Conservation (phyloP, 2,329 filamentous ascomycete species). For the Tolypocladium ophioglossoides region DNA sequence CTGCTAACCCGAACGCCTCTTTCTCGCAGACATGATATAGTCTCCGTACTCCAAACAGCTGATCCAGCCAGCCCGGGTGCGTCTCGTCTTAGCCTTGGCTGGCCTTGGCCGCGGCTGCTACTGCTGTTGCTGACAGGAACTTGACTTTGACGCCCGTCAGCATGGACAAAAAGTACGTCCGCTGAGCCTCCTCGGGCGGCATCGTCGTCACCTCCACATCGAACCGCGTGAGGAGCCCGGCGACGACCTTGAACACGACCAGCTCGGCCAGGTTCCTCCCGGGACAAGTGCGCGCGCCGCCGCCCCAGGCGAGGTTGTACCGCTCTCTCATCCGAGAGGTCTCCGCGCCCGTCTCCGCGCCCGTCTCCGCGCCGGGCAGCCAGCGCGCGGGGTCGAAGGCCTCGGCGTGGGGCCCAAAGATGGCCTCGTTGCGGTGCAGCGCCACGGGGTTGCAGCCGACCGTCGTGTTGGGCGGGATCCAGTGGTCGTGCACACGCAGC, state of each 20-base stretch:
- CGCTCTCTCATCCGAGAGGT: slow-evolving; percentile 32
- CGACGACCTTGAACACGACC: slow-evolving; percentile 33
- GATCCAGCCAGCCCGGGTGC: background rate
- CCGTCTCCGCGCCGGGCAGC: slow-evolving; percentile 27
- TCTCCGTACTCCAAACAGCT: too few species aligned
- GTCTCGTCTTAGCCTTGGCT: background rate
- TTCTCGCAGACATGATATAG: too few species aligned
- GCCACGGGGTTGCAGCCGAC: slow-evolving; percentile 41
- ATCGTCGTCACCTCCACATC: slow-evolving; percentile 26
- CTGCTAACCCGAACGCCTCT: background rate
- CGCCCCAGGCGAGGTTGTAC: slow-evolving; percentile 40
- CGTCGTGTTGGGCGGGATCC: slow-evolving; percentile 32
- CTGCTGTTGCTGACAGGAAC: slow-evolving; percentile 17
- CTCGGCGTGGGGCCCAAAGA: slow-evolving; percentile 37
- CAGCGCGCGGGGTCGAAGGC: slow-evolving; percentile 37
- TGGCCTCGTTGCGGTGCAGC: slow-evolving; percentile 36
- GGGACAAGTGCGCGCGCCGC: slow-evolving; percentile 38
- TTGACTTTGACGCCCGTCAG: slow-evolving; percentile 33
- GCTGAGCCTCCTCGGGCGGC: slow-evolving; percentile 26
- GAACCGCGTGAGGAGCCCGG: slow-evolving; percentile 31
- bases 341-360: slow-evolving; percentile 9
- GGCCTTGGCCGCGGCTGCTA: background rate
- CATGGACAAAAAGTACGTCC: slow-evolving; percentile 42
- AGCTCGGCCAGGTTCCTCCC: slow-evolving; percentile 40
- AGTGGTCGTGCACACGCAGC: slow-evolving; percentile 25